phyloP scores from a whole-genome alignment of 176 grass and related monocot genomes.

The Musa beccarii region DNA sequence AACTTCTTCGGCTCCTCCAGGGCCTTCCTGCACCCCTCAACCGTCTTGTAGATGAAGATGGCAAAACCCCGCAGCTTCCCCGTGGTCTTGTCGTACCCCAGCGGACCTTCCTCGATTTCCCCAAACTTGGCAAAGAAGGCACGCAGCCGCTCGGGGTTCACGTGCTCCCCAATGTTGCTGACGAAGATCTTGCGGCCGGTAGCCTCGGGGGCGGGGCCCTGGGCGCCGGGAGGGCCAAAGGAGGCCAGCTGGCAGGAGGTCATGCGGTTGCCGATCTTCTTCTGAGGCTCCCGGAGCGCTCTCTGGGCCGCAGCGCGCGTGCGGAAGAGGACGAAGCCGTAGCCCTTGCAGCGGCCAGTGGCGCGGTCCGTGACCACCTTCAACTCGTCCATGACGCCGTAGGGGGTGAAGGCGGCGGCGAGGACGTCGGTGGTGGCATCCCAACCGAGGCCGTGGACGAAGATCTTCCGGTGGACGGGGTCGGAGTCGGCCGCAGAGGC shows the following conservation, averaged over 20 bases:
- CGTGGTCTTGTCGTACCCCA: conserved; percentile 30
- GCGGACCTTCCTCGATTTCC: conserved; percentile 36
- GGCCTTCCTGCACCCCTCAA: conserved; percentile 31
- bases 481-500: conserved; percentile 28
- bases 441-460: conserved; percentile 45
- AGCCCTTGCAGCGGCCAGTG: conserved; percentile 40
- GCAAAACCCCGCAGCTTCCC: conserved; percentile 33
- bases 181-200: conserved; percentile 36
- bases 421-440: conserved; percentile 39
- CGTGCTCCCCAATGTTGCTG: conserved; percentile 20
- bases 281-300: conserved; percentile 38
- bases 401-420: conserved; percentile 34
- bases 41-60: conserved; percentile 48
- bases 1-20: conserved; percentile 46
- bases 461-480: conserved; percentile 52
- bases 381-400: conserved; percentile 41
- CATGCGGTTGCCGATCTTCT: conserved; percentile 31
- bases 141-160: conserved; percentile 20
- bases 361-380: conserved; percentile 36
- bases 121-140: conserved; percentile 23
- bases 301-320: conserved; percentile 26
- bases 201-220: background rate
- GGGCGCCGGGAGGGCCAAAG: conserved; percentile 17
- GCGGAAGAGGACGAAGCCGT: conserved; percentile 57
- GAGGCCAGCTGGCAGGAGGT: conserved; percentile 47